Evolutionary conservation across 805 yeast species (phyloP), one percentile per base, ranked within the genome.

Genomic region (Starmerella cellae): DNA sequence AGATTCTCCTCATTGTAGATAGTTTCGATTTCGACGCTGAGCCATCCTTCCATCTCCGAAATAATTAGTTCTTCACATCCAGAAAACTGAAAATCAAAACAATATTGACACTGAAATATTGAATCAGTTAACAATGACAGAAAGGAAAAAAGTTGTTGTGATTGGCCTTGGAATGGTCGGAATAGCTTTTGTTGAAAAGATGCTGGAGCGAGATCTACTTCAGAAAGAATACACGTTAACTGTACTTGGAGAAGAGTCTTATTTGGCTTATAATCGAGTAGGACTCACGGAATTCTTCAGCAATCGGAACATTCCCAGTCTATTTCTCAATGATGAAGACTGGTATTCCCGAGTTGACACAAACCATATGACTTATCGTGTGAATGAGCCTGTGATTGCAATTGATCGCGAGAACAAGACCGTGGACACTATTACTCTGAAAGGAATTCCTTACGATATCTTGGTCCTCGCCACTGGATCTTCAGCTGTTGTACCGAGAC

Each of bases 91-190:
- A n/a, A n/a, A n/a, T n/a, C n/a, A n/a, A n/a, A n/a, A n/a, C n/a
- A n/a, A n/a, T n/a, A n/a, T n/a, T n/a, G n/a, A n/a, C n/a, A n/a
- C n/a, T 27, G 13, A 13, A 27, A 27, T 13, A 27, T 13, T 27
- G 30, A n/a, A n/a, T n/a, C n/a, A n/a, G n/a, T n/a, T n/a, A n/a
- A 10, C 14, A n/a, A 33, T n/a, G 20, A 22, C 19, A 16, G 37
- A 30, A 1, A 28, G 38, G 35, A 50, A 55, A 44, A 50, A 48
- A n/a, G 43, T 62, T 19, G 58, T 61, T 6, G 53, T 62, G n/a
- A 57, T 58, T 24, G 65, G 66, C 17, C 52, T 62, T 5, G 66
- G 66, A 16, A 62, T 62, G 66, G 63, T 60, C 23, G 64, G 63
- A 19, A 44, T 60, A 13, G 57, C 65, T 4, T 60, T 61, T 35